These are phyloP conservation scores for Delphinella strobiligena DNA, from an alignment of 2,329 filamentous ascomycete genomes.

Conservation along the genomic window DNA sequence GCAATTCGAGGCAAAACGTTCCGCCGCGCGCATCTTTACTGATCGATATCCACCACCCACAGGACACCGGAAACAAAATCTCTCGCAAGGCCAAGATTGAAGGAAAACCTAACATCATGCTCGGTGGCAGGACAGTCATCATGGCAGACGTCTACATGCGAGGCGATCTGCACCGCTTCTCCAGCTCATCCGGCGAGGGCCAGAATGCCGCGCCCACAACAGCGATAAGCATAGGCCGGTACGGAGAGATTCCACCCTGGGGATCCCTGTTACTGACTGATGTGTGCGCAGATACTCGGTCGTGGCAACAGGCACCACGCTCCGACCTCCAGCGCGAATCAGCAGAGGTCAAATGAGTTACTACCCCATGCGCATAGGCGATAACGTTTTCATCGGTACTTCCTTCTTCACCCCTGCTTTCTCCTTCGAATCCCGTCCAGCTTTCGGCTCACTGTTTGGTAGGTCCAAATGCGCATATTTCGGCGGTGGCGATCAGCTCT, in stretches of 20 bases:
- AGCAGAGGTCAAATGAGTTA: slow-evolving; percentile 66
- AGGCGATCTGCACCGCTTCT: slow-evolving; percentile 61
- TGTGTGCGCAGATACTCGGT: slow-evolving; percentile 61
- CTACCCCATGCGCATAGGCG: slow-evolving; percentile 83
- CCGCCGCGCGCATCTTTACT: too few relatives aligned
- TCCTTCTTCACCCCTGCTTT: not conserved
- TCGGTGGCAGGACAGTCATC: slow-evolving; percentile 87
- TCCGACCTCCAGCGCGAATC: slow-evolving; percentile 72
- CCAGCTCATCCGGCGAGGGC: slow-evolving; percentile 25
- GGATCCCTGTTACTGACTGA: not conserved
- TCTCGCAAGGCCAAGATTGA: slow-evolving; percentile 83
- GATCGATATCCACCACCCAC: not conserved
- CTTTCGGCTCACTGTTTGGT: not conserved
- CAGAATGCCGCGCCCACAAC: slow-evolving; percentile 20
- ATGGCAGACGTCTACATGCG: slow-evolving; percentile 90
- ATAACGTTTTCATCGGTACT: slow-evolving; percentile 80
- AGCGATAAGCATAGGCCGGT: slow-evolving; percentile 66
- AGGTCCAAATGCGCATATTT: slow-evolving; percentile 52
- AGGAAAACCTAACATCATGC: slow-evolving; percentile 94
- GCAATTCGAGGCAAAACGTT: too few relatives aligned
- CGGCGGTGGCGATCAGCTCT: slow-evolving; percentile 70
- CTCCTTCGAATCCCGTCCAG: not conserved
- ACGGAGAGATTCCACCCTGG: not conserved
- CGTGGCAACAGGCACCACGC: slow-evolving; percentile 62
- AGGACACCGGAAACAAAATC: slow-evolving; percentile 99